Evolutionary conservation across 768 basidiomycete species (phyloP).

Genomic region (Lactarius indigo): DNA sequence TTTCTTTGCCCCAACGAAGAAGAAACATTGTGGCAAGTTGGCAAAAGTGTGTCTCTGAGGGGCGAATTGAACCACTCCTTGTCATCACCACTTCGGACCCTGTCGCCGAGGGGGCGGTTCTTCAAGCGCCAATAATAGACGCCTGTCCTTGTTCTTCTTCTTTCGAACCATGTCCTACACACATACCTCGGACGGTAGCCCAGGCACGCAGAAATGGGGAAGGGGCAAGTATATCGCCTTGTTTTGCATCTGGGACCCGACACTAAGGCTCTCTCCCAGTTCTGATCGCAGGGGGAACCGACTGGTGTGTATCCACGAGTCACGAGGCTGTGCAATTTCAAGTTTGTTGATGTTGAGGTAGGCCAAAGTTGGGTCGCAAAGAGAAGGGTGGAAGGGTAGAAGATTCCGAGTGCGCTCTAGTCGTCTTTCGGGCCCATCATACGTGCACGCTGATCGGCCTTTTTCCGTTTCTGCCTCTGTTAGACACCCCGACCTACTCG

Average conservation of each 20-base stretch:
- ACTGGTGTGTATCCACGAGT: conserved; percentile 58
- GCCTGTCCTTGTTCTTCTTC: conserved; percentile 18
- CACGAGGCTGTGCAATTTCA: conserved; percentile 23
- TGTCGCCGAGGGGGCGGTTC: conserved; percentile 9
- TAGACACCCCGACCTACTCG: conserved; percentile 75
- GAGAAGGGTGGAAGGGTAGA: conserved; percentile 25
- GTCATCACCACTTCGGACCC: not conserved
- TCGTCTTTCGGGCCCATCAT: not conserved
- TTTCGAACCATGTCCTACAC: conserved; percentile 23
- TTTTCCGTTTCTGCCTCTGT: not conserved
- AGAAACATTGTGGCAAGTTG: not conserved
- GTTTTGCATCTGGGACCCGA: conserved; percentile 16
- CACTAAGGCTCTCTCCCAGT: conserved; percentile 43
- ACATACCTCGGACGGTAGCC: conserved; percentile 16
- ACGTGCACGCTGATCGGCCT: conserved; percentile 7
- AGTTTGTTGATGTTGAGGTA: conserved; percentile 7
- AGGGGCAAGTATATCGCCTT: conserved; percentile 20
- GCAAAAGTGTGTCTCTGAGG: not conserved
- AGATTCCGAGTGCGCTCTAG: conserved; percentile 17
- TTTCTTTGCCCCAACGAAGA: not conserved
- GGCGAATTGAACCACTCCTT: not conserved
- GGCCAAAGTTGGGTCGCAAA: conserved; percentile 23
- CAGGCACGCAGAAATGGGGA: conserved; percentile 25
- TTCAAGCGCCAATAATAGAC: conserved; percentile 17
- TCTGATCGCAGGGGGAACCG: conserved; percentile 80